A percentile compares a stretch with the other conserved stretches of the same genome.
phyloP scores from a whole-genome alignment of 768 basidiomycete genomes.

The Lactarius vividus region DNA sequence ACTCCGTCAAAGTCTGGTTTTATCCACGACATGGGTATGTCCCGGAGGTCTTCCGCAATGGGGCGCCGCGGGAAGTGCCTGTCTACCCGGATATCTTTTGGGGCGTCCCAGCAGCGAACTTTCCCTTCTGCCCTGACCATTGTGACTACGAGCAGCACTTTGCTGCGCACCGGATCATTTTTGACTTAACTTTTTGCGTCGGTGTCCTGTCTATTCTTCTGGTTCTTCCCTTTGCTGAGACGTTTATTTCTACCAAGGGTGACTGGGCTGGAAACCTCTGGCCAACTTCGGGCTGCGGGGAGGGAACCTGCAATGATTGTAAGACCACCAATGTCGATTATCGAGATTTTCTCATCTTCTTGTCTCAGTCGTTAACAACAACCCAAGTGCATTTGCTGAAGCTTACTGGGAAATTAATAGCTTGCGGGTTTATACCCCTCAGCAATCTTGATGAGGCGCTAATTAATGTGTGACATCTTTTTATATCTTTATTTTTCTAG shows the following conservation, averaged over 20 bases:
- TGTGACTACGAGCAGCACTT: constrained; percentile 58
- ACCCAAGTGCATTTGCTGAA: constrained; percentile 55
- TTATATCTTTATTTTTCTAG: no score
- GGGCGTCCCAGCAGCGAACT: constrained; percentile 49
- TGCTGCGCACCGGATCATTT: constrained; percentile 50
- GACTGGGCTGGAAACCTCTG: constrained; percentile 24
- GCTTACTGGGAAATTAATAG: constrained; percentile 72
- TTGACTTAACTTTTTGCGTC: constrained; percentile 63
- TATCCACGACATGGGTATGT: constrained; percentile 48
- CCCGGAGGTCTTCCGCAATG: constrained; percentile 41
- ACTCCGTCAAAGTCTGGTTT: constrained; percentile 55
- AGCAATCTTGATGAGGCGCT: neutral
- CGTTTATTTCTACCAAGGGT: constrained; percentile 12
- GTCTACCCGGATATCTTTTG: constrained; percentile 33
- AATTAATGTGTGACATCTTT: no score
- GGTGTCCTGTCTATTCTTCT: constrained; percentile 29
- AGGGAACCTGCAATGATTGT: constrained; percentile 47
- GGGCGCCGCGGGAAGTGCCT: constrained; percentile 8
- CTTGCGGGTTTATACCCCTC: constrained; percentile 50
- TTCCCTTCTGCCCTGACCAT: constrained; percentile 39
- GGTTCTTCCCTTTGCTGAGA: neutral
- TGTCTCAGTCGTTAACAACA: constrained; percentile 51
- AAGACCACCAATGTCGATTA: constrained; percentile 30
- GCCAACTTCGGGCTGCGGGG: constrained; percentile 37
- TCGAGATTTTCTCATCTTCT: neutral